These are phyloP conservation scores for Sinapis alba DNA, from an alignment of 441 rosid genomes.

Conservation along the genomic window DNA sequence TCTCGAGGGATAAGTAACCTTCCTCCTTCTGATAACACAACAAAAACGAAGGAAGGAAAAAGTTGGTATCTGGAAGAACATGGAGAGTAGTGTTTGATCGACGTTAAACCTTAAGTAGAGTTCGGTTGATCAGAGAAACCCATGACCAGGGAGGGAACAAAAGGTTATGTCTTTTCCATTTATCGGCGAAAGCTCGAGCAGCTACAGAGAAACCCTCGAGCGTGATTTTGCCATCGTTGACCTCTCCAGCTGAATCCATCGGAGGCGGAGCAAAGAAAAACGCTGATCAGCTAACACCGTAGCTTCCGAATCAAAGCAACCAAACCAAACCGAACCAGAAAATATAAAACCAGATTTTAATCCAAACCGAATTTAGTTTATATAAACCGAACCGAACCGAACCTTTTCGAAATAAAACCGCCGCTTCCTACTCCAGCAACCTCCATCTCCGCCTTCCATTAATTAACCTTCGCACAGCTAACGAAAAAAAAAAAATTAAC, in stretches of 20 bases:
- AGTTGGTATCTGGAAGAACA: not conserved
- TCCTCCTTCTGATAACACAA: constrained; percentile 26
- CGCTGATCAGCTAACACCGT: not conserved
- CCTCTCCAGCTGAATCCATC: constrained; percentile 26
- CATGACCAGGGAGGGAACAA: constrained; percentile 32
- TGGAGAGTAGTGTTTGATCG: not conserved
- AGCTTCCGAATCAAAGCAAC: not conserved
- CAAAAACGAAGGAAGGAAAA: not conserved
- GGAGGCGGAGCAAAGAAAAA: not conserved
- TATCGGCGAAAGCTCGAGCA: constrained; percentile 54
- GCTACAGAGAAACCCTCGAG: constrained; percentile 51
- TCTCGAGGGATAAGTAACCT: constrained; percentile 78
- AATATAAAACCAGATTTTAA: no score
- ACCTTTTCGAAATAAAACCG: not conserved
- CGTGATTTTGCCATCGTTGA: constrained; percentile 64
- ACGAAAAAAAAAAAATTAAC: no score
- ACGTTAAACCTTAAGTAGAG: constrained; percentile 22
- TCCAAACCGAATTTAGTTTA: not conserved
- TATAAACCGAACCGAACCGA: not conserved
- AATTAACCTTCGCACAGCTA: no score
- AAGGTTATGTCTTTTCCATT: constrained; percentile 21
- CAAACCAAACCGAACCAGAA: constrained; percentile 1
- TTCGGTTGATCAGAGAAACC: constrained; percentile 38
- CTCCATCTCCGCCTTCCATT: no score
- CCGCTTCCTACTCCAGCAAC: no score